Percentiles rank a stretch among this genome's conserved stretches.
These are phyloP conservation scores for Populus hybrid DNA, from an alignment of 441 rosid genomes.

Conservation along the genomic window DNA sequence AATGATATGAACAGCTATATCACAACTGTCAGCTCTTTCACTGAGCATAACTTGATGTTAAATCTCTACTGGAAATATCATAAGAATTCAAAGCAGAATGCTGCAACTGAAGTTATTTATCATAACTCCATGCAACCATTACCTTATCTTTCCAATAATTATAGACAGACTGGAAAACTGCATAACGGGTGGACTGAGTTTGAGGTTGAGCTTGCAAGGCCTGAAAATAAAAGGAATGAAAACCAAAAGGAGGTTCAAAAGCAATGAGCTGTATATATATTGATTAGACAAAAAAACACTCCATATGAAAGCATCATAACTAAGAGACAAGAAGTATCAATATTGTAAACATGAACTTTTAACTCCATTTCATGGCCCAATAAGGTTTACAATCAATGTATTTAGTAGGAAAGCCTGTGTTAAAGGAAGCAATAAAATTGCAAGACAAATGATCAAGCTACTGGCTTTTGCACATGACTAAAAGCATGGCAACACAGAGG, in stretches of 20 bases:
- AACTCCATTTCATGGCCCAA: not conserved
- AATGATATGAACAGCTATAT: not conserved
- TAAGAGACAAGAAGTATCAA: not conserved
- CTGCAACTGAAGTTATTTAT: not conserved
- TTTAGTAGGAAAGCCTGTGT: not conserved
- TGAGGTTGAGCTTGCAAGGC: conserved; percentile 67
- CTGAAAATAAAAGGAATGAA: conserved; percentile 36
- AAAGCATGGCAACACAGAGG: not conserved
- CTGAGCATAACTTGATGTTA: not conserved
- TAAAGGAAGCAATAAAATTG: not conserved
- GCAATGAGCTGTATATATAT: not conserved
- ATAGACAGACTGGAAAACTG: conserved; percentile 67
- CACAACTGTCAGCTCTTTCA: not conserved
- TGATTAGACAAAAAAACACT: conserved; percentile 6
- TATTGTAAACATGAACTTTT: not conserved
- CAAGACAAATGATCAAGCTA: not conserved
- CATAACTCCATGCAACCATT: conserved; percentile 10
- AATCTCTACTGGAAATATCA: not conserved
- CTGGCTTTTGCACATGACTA: not conserved
- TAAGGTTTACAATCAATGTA: not conserved
- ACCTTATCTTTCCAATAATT: conserved; percentile 97
- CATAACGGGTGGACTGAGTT: conserved; percentile 50
- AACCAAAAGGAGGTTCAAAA: not conserved
- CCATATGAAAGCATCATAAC: not conserved
- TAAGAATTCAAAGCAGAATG: not conserved